Evolutionary conservation across 768 basidiomycete genomes (phyloP).

Genomic region (Dictyophora rubrovolvata): DNA sequence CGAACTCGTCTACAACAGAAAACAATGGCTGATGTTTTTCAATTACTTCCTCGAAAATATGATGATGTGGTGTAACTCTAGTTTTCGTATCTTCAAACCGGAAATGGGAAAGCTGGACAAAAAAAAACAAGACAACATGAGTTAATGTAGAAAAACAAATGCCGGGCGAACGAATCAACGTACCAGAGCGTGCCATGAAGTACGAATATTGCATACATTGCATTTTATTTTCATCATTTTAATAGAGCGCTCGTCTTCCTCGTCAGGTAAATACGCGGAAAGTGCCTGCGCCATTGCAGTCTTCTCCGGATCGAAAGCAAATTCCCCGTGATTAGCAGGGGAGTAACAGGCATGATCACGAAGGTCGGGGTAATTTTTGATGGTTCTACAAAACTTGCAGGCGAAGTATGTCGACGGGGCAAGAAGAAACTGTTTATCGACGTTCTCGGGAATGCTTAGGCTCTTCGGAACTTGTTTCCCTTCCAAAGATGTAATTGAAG

Average conservation of each 20-base stretch:
- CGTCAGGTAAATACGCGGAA: background rate
- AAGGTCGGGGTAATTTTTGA: background rate
- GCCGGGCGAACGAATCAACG: background rate
- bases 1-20: no score
- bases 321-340: background rate
- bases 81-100: no score
- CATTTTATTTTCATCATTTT: background rate
- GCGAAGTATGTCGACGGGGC: background rate
- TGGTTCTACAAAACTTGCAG: background rate
- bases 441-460: background rate
- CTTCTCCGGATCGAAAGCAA: background rate
- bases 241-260: background rate
- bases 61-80: no score
- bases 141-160: background rate
- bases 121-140: background rate
- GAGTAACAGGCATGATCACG: background rate
- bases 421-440: background rate
- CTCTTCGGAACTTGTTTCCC: background rate
- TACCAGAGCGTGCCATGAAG: background rate
- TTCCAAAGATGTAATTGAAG: background rate
- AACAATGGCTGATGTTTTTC: no score
- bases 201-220: background rate
- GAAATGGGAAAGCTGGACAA: background rate
- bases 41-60: no score
- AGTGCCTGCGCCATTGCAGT: background rate